Base-by-base conservation (phyloP, 208 protist genomes). In the Leishmania aethiopica region DNA sequence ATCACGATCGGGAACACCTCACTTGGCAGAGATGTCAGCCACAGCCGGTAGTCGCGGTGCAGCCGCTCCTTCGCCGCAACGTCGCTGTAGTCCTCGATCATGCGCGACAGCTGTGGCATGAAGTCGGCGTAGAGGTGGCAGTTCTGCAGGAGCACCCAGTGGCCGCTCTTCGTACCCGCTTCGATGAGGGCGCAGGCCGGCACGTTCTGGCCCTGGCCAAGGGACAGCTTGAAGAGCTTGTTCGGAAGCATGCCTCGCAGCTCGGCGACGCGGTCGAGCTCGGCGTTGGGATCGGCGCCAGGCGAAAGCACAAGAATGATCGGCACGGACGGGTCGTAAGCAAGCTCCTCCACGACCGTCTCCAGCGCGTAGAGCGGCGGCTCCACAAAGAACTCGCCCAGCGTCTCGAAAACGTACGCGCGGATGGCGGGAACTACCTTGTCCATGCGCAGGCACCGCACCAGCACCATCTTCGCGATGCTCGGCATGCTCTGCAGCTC, bases 21-120 rank as follows among this genome's bases (percentile, higher is more conserved):
- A 66, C 96, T 97, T 13, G 99, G 99, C 87, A 99, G 97, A 13
- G 97, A 98, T 19, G 99, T 99, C 45, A 99, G 94, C 99, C 99
- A 99, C 25, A 99, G 86, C 32, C 99, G 93, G 92, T 99, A 99
- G 77, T 99, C 91, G 64, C 89, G 89, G 90, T 99, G 88, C 75
- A 99, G 88, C 75, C 93, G 94, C 51, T 94, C 88, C 86, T 99
- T 97, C 45, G 92, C 91, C 32, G 90, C 84, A 49, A 93, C 91
- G 73, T 97, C 93, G 78, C 93, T 96, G 83, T 98, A 97, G 81
- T 96, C 89, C 88, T 99, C 97, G 69, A 99, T 97, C 72, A 99
- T 90, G 47, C 95, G 92, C 49, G 98, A 95, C 8, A 99, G 90
- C 25, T 86, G 84, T 6, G 98, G 97, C 97, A 99, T 98, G 85